Base-by-base conservation (phyloP, 331 rosid species). In the Prunus yedoensis region DNA sequence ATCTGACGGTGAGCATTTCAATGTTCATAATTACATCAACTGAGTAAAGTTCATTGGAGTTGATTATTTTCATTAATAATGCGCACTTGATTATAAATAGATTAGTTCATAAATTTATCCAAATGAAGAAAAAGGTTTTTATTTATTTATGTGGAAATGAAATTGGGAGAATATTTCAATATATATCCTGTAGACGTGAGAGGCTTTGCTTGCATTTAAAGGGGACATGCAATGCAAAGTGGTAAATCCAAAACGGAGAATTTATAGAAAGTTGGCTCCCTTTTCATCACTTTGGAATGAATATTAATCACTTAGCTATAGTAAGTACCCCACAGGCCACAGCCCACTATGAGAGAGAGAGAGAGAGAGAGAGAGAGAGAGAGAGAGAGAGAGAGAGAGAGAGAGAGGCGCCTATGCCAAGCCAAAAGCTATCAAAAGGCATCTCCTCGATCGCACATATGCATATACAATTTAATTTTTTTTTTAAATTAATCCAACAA, bases 191-290 rank as follows among this genome's bases (percentile, higher is more conserved):
- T 28, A 76, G 62, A 50, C 84, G 65, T 61, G 83, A 66, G 77
- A 70, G 77, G 77, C 54, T 66, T 73, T 72, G 79, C 81, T 87
- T 84, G 87, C 77, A 63, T 82, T 88, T 30, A 54, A 83, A 86
- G 85, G 87, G 79, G 85, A 85, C 91, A 90, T 85, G 91, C 87
- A 90, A 87, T 84, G 85, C 81, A 87, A 85, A 85, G 92, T 77
- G 78, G 56, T 57, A 74, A 82, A 82, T 77, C 82, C 81, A 75
- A 87, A 84, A 78, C 81, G 50, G 53, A 80, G 88, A 90, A 87
- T 84, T 74, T 85, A 82, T 81, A 79, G 90, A 92, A 92, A 90
- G 97, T 87, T 90, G 89, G 86, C 90, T 85, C 87, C 78, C 92
- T 88, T 90, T 88, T 81, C 80, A 45, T 83, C 80, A 45, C 84